Evolutionary conservation across 768 basidiomycete species (phyloP), one percentile per base, ranked within the genome.

Genomic region (Austroboletus eburneus): DNA sequence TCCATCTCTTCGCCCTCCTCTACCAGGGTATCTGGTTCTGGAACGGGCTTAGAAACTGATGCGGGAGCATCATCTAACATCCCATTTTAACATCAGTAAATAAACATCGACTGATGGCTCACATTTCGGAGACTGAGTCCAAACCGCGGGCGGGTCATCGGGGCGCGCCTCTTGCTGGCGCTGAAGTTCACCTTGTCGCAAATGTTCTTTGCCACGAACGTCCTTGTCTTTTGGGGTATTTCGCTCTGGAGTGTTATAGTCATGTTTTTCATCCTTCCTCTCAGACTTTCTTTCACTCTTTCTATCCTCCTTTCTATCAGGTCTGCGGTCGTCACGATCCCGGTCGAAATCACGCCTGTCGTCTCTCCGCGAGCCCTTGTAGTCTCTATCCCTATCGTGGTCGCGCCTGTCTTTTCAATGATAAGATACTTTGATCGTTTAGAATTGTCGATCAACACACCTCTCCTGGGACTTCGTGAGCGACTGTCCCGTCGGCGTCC

Each of bases 1-100:
- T 74, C 74, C 72, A 74, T 73, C 9, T 65, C 76, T 56, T 77
- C 73, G 33, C 66, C 71, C 20, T 70, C 78, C 48, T 83, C 81
- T 13, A 67, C 69, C 36, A 68, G 63, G 41, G 69, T 63, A 48
- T 76, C 72, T 46, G 70, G 63, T 50, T 78, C 73, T 45, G 68
- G 63, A 48, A 69, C 70, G 22, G 65, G 67, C 44, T 62, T 58
- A n/a, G 59, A 57, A 17, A 41, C 37, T 9, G 52, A 27, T 3
- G 13, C 52, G 41, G 53, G 20, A 37, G 21, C 20, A 40, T 49
- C 45, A 16, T 39, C 60, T 58, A 27, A 13, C 9, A 23, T 35
- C 33, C 23, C 2, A 29, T 9, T 21, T 23, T 50, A 18, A 53
- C n/a, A n/a, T n/a, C n/a, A n/a, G n/a, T n/a, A n/a, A n/a, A n/a